These are phyloP conservation scores for Fistulina hepatica DNA, from an alignment of 1,284 basidiomycete species.

Conservation along the genomic window DNA sequence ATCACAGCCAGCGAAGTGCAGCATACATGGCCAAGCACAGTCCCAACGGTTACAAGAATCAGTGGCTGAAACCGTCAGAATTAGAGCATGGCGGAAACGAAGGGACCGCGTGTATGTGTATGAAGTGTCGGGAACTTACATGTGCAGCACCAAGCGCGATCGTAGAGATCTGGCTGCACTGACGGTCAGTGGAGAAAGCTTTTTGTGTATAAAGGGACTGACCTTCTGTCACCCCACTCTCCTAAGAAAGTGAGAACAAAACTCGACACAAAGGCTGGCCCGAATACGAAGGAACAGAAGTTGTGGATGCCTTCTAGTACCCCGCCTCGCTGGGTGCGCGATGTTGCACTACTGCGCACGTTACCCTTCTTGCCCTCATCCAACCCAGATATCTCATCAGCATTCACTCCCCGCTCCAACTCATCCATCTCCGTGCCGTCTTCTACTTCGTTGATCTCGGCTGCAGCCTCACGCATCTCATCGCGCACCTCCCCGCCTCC, in stretches of 20 bases:
- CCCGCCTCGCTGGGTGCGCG: too few species aligned
- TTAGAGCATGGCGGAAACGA: too few species aligned
- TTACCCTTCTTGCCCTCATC: constrained; percentile 50
- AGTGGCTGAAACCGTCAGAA: constrained; percentile 55
- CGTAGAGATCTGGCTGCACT: constrained; percentile 94
- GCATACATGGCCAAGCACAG: constrained; percentile 78
- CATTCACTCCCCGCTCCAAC: constrained; percentile 34
- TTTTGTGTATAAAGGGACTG: too few species aligned
- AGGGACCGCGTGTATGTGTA: not conserved
- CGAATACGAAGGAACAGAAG: constrained; percentile 73
- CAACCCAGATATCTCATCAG: constrained; percentile 49
- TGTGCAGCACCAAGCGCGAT: constrained; percentile 95
- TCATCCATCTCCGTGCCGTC: constrained; percentile 34
- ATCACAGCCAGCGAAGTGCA: constrained; percentile 89
- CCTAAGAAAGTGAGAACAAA: constrained; percentile 95
- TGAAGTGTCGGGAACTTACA: constrained; percentile 34
- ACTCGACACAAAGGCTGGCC: constrained; percentile 91
- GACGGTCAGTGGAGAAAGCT: too few species aligned
- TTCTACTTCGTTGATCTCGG: constrained; percentile 72
- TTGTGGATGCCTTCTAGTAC: constrained; percentile 64
- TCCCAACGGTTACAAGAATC: constrained; percentile 80
- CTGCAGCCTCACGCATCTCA: constrained; percentile 87
- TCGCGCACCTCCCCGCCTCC: constrained; percentile 69
- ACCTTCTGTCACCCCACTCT: constrained; percentile 97
- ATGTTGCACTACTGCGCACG: too few species aligned